Evolutionary conservation across 257 asterid species (phyloP), one percentile per base, ranked within the genome.

Genomic region (Solanum clarkiae): DNA sequence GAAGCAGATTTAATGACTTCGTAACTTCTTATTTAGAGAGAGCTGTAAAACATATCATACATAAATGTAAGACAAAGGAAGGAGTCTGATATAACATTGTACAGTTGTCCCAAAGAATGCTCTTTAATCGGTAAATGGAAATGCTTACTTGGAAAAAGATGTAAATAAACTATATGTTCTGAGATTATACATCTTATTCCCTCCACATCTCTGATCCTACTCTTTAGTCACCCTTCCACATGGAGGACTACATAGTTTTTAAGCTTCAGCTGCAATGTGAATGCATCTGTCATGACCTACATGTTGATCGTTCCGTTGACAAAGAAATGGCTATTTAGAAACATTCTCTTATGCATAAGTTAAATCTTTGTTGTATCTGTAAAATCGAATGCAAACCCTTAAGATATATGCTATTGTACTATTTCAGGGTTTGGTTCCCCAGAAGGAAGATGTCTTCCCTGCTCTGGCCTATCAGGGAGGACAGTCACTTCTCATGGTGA

Each of bases 341-440:
- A 53, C 49, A 77, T 51, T 54, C 65, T 53, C 29, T 79, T 53
- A 79, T 79, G 65, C 66, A 53, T 79, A 79, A 79, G 60, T 32
- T 79, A 17, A 32, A 26, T 17, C 29, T 57, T 3, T 77, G 2
- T 77, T 16, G 13, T 74, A 77, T 49, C 42, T 53, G 59, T 75
- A 75, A 74, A 49, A 26, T 49, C 9, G 5, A 7, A 22, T 74
- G 14, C 49, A 24, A 75, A 51, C 47, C 16, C 82, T 51, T 16
- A 4, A 2, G 45, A 26, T 72, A 60, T 16, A 60, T 83, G 36
- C 80, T 15, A 82, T 88, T 55, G 36, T 82, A 85, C 75, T 53
- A 16, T 83, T 87, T 87, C 92, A 96, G 99, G 97, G 65, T 90
- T 85, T 85, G 95, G 92, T 86, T 90, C 90, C 80, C 80, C 92